A percentile compares a stretch with the other conserved stretches of the same genome.
phyloP scores from a whole-genome alignment of 2,329 filamentous ascomycete species.

The Phialophora tarda region DNA sequence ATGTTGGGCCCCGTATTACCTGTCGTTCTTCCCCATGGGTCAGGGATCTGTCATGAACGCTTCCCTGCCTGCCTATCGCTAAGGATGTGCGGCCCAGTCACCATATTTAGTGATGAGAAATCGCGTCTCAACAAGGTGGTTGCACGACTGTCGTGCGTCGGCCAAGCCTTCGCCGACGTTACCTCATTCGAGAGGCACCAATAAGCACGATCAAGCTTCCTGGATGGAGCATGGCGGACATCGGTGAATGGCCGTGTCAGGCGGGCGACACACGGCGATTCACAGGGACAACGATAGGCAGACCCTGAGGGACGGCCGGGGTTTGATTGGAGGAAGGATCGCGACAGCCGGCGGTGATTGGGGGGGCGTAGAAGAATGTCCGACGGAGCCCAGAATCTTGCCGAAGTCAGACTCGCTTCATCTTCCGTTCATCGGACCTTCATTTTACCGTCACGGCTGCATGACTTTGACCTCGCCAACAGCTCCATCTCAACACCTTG shows the following conservation, averaged over 20 bases:
- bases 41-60: background rate
- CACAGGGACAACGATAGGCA: slow-evolving; percentile 3
- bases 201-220: background rate
- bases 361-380: slow-evolving; percentile 32
- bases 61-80: background rate
- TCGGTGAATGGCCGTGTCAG: slow-evolving; percentile 16
- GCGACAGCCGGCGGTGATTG: background rate
- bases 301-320: background rate
- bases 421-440: slow-evolving; percentile 20
- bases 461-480: background rate
- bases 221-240: background rate
- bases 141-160: slow-evolving; percentile 14
- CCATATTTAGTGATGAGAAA: slow-evolving; percentile 13
- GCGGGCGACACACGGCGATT: background rate
- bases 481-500: slow-evolving; percentile 3
- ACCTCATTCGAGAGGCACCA: slow-evolving; percentile 10
- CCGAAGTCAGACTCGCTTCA: background rate
- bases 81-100: background rate
- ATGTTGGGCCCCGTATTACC: slow-evolving; percentile 16
- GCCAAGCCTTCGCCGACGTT: slow-evolving; percentile 8
- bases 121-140: slow-evolving; percentile 3
- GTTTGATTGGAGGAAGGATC: background rate
- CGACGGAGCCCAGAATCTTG: slow-evolving; percentile 9
- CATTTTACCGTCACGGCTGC: slow-evolving; percentile 18
- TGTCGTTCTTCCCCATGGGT: slow-evolving; percentile 22